These are phyloP conservation scores for Coemansia sp. DNA, from an alignment of 192 early-diverging fungal species.

Conservation along the genomic window DNA sequence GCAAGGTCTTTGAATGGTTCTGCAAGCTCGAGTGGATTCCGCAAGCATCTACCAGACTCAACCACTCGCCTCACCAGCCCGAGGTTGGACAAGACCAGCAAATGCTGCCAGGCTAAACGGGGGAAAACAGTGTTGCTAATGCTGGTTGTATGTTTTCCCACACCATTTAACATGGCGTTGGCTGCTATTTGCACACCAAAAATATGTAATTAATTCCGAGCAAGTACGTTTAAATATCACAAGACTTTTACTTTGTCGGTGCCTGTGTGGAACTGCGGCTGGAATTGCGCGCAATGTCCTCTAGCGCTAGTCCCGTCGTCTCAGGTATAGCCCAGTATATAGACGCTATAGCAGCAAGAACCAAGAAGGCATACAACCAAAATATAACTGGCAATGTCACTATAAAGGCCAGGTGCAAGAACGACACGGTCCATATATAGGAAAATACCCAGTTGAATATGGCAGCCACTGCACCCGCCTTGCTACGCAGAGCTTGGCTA, in stretches of 20 bases:
- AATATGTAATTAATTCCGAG: not conserved
- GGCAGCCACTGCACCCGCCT: slow-evolving; percentile 19
- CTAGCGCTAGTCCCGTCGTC: slow-evolving; percentile 19
- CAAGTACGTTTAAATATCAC: not conserved
- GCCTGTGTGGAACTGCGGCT: not conserved
- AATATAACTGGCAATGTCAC: slow-evolving; percentile 25
- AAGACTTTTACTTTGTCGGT: not conserved
- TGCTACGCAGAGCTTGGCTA: slow-evolving; percentile 30
- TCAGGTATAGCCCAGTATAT: slow-evolving; percentile 32
- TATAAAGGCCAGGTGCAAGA: slow-evolving; percentile 26
- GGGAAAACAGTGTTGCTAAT: not conserved
- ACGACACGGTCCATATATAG: slow-evolving; percentile 23
- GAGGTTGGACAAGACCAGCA: not conserved
- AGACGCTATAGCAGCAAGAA: slow-evolving; percentile 6
- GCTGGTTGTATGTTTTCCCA: not conserved
- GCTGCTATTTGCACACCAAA: not conserved
- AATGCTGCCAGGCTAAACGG: not conserved
- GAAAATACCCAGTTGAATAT: slow-evolving; percentile 31
- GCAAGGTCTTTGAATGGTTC: slow-evolving; percentile 86
- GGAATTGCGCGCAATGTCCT: slow-evolving; percentile 13
- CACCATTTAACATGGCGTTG: not conserved
- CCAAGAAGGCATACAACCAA: slow-evolving; percentile 23
- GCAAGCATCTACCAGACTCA: slow-evolving; percentile 6
- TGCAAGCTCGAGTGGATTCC: slow-evolving; percentile 81
- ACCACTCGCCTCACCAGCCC: not conserved